Conservation (phyloP, 768 basidiomycete genomes). For the Tricholoma sp. region DNA sequence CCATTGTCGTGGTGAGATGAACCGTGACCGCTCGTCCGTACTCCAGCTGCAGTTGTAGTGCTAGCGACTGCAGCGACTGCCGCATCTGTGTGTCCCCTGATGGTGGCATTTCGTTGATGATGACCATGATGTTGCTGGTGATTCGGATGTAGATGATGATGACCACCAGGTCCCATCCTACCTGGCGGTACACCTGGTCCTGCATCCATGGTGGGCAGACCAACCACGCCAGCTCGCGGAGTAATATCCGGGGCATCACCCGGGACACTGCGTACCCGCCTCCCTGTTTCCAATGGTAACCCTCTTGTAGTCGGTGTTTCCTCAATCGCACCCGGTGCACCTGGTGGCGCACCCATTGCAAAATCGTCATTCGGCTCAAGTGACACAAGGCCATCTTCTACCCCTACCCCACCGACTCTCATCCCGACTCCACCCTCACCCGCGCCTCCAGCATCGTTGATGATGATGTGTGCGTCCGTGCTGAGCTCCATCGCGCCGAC, state of each 20-base stretch:
- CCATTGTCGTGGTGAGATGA: slow-evolving; percentile 30
- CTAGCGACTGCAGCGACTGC: slow-evolving; percentile 7
- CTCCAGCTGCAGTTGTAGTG: background rate
- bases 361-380: slow-evolving; percentile 84
- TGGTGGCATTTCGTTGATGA: slow-evolving; percentile 23
- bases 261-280: slow-evolving; percentile 21
- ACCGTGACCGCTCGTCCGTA: background rate
- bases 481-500: slow-evolving; percentile 17
- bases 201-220: slow-evolving; percentile 37
- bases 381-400: slow-evolving; percentile 73
- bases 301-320: slow-evolving; percentile 22
- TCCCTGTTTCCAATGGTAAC: slow-evolving; percentile 15
- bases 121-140: slow-evolving; percentile 4
- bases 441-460: slow-evolving; percentile 28
- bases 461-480: slow-evolving; percentile 39
- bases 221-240: slow-evolving; percentile 56
- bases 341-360: slow-evolving; percentile 86
- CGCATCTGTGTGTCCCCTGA: slow-evolving; percentile 15
- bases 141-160: background rate
- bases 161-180: slow-evolving; percentile 1
- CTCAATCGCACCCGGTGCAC: slow-evolving; percentile 74
- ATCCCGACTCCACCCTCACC: slow-evolving; percentile 12
- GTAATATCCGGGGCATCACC: slow-evolving; percentile 48
- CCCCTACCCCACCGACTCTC: slow-evolving; percentile 30
- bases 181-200: background rate